phyloP scores from a whole-genome alignment of 805 yeast species.

The Suhomyces pyralidae region DNA sequence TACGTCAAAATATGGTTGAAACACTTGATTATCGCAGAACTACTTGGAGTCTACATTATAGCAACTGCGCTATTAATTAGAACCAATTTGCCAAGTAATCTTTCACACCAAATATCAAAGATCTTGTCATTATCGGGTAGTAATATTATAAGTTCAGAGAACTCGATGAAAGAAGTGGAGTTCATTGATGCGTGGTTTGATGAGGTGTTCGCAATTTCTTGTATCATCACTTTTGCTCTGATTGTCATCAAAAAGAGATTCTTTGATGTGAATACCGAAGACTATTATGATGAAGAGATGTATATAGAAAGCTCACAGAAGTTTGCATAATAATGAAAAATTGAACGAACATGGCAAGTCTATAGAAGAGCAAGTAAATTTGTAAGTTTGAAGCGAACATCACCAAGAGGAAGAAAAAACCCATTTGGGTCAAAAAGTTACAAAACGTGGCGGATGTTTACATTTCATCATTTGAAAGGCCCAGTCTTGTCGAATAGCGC shows the following conservation, averaged over 20 bases:
- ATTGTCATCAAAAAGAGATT: constrained; percentile 19
- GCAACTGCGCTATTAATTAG: constrained; percentile 51
- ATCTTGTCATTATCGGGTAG: constrained; percentile 37
- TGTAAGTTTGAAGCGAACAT: too few species aligned
- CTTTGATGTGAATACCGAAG: constrained; percentile 15
- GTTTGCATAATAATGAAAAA: neutral
- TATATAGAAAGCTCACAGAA: constrained; percentile 19
- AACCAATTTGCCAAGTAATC: constrained; percentile 45
- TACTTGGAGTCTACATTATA: constrained; percentile 49
- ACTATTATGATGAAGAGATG: constrained; percentile 34
- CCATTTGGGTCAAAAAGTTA: too few species aligned
- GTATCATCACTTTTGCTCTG: constrained; percentile 31
- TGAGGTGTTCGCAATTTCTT: constrained; percentile 46
- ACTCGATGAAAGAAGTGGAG: constrained; percentile 34
- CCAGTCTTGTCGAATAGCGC: too few species aligned
- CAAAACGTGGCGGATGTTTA: too few species aligned
- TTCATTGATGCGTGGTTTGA: constrained; percentile 54
- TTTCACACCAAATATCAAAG: constrained; percentile 39
- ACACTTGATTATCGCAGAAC: constrained; percentile 41
- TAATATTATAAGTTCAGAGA: constrained; percentile 15
- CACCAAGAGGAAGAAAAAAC: too few species aligned
- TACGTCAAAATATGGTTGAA: constrained; percentile 30
- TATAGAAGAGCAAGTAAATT: too few species aligned
- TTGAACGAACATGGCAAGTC: neutral
- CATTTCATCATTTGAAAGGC: too few species aligned